A percentile compares a stretch with the other conserved stretches of the same genome.
Conservation (phyloP, 2,329 filamentous ascomycete species). For the Nigrospora sphaerica region DNA sequence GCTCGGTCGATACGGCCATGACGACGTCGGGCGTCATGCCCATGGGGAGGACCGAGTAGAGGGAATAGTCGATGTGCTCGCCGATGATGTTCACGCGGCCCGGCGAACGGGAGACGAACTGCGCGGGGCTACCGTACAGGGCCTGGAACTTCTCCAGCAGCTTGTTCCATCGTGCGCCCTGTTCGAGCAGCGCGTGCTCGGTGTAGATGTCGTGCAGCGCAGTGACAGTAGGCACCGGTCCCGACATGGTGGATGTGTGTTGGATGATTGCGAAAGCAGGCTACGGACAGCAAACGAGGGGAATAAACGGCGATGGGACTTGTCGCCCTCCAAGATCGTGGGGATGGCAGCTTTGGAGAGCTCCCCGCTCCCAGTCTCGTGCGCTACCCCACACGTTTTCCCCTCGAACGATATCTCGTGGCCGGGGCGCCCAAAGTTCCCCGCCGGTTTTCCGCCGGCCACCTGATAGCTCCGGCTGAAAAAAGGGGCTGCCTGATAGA, state of each 20-base stretch:
- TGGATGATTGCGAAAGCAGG: neutral
- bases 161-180: slow-evolving; percentile 68
- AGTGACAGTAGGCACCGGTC: slow-evolving; percentile 64
- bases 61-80: slow-evolving; percentile 97
- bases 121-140: slow-evolving; percentile 61
- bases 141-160: slow-evolving; percentile 66
- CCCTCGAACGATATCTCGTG: too few species aligned
- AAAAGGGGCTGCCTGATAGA: too few species aligned
- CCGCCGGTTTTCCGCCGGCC: too few species aligned
- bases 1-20: slow-evolving; percentile 62
- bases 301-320: too few species aligned
- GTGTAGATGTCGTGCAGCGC: slow-evolving; percentile 81
- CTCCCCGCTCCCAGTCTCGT: too few species aligned
- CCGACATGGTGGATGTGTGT: slow-evolving; percentile 34
- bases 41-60: slow-evolving; percentile 94
- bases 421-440: too few species aligned
- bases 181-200: slow-evolving; percentile 57
- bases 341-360: too few species aligned
- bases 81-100: slow-evolving; percentile 97
- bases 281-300: too few species aligned
- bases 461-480: too few species aligned
- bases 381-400: too few species aligned
- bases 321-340: too few species aligned
- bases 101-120: slow-evolving; percentile 83
- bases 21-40: slow-evolving; percentile 88